A percentile compares a stretch with the other conserved stretches of the same genome.
phyloP scores from a whole-genome alignment of 805 yeast species.

The Hanseniaspora clermontiae region DNA sequence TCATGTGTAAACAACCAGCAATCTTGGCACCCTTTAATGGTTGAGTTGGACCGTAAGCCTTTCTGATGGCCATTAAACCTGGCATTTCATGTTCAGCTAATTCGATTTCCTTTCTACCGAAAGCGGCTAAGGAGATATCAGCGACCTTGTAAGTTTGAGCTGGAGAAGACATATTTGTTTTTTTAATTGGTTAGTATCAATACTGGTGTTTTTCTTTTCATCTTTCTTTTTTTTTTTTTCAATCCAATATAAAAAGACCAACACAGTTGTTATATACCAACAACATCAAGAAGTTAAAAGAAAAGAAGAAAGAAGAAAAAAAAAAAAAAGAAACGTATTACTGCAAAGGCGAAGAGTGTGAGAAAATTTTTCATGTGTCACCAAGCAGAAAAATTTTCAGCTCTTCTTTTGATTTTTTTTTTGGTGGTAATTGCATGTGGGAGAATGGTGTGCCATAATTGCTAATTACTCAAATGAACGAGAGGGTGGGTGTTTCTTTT shows the following conservation, averaged over 20 bases:
- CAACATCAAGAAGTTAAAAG: no score
- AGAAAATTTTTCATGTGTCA: neutral
- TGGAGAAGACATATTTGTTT: constrained; percentile 39
- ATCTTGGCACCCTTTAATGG: constrained; percentile 97
- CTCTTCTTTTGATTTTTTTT: no score
- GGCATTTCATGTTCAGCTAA: constrained; percentile 99
- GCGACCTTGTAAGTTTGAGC: constrained; percentile 84
- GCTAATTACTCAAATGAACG: no score
- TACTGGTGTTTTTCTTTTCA: neutral
- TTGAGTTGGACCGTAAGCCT: constrained; percentile 77
- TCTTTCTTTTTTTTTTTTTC: no score
- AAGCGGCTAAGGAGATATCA: constrained; percentile 96
- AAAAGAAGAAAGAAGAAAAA: no score
- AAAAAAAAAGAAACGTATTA: neutral
- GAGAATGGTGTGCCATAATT: neutral
- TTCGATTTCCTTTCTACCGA: constrained; percentile 98
- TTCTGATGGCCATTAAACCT: constrained; percentile 96
- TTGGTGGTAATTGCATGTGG: neutral
- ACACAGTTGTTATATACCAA: no score
- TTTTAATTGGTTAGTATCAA: neutral
- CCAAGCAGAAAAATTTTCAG: neutral
- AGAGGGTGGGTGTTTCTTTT: no score
- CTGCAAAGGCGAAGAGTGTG: neutral
- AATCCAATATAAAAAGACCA: no score
- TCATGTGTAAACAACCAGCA: constrained; percentile 99